phyloP scores from a whole-genome alignment of 2,329 filamentous ascomycete genomes.

The Xenosphaeropsis pyriputrescens region DNA sequence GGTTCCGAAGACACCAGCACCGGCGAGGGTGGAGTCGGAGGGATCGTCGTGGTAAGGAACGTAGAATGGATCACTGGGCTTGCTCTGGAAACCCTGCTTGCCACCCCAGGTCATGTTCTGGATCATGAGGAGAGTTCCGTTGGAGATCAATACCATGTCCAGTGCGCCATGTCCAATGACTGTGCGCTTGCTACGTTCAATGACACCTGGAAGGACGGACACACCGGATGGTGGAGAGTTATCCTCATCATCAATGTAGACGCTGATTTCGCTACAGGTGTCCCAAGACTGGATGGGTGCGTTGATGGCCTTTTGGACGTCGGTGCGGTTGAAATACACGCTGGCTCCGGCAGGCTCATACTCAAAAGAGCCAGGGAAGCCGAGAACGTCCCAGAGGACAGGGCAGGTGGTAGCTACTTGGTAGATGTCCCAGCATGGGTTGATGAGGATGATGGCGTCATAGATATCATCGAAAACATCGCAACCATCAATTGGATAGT shows the following conservation, averaged over 20 bases:
- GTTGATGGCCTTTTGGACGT: conserved; percentile 48
- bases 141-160: conserved; percentile 40
- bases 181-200: conserved; percentile 58
- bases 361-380: conserved; percentile 46
- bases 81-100: conserved; percentile 37
- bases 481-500: conserved; percentile 30
- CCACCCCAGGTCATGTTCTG: conserved; percentile 59
- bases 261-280: conserved; percentile 32
- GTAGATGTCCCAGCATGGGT: conserved; percentile 73
- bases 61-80: conserved; percentile 19
- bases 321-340: conserved; percentile 47
- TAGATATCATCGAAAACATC: conserved; percentile 40
- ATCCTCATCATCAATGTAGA: conserved; percentile 33
- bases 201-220: conserved; percentile 51
- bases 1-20: conserved; percentile 53
- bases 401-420: conserved; percentile 61
- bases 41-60: conserved; percentile 45
- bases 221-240: conserved; percentile 36
- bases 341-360: conserved; percentile 48
- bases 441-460: conserved; percentile 36
- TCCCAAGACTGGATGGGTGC: conserved; percentile 53
- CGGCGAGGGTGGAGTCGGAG: conserved; percentile 54
- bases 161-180: conserved; percentile 57
- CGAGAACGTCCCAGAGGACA: conserved; percentile 51
- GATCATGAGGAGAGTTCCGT: conserved; percentile 42